Evolutionary conservation across 192 early-diverging fungal genomes (phyloP).

Genomic region (Dissophora ornata): DNA sequence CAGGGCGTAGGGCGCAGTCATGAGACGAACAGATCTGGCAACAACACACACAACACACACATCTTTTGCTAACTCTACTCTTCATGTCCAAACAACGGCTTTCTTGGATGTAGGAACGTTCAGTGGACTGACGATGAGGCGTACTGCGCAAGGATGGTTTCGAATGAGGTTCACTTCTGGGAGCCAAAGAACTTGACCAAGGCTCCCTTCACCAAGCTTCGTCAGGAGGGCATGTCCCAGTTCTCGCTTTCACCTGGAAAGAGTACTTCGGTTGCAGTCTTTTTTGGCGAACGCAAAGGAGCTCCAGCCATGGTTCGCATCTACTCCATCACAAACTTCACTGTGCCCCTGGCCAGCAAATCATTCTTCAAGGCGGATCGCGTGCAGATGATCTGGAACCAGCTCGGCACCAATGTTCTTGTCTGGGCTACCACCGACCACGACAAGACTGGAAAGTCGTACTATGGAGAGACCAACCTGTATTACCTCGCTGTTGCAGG

Average conservation of each 20-base stretch:
- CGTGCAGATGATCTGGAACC: constrained; percentile 94
- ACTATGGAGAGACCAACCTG: constrained; percentile 97
- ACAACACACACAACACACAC: no score
- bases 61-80: not conserved
- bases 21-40: no score
- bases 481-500: constrained; percentile 92
- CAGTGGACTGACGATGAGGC: constrained; percentile 95
- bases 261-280: constrained; percentile 84
- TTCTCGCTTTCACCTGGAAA: constrained; percentile 94
- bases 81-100: not conserved
- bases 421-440: constrained; percentile 96
- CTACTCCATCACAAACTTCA: constrained; percentile 83
- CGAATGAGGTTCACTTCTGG: constrained; percentile 91
- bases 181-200: constrained; percentile 70
- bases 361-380: constrained; percentile 97
- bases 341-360: constrained; percentile 81
- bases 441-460: constrained; percentile 93
- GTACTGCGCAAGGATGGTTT: constrained; percentile 87
- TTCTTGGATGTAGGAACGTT: constrained; percentile 74
- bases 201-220: constrained; percentile 67
- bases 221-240: constrained; percentile 78
- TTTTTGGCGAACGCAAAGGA: constrained; percentile 88
- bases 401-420: constrained; percentile 85
- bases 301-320: constrained; percentile 89
- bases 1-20: constrained; percentile 8